phyloP scores from a whole-genome alignment of 2,329 filamentous ascomycete species.

The Arthrobotrys megalospora region DNA sequence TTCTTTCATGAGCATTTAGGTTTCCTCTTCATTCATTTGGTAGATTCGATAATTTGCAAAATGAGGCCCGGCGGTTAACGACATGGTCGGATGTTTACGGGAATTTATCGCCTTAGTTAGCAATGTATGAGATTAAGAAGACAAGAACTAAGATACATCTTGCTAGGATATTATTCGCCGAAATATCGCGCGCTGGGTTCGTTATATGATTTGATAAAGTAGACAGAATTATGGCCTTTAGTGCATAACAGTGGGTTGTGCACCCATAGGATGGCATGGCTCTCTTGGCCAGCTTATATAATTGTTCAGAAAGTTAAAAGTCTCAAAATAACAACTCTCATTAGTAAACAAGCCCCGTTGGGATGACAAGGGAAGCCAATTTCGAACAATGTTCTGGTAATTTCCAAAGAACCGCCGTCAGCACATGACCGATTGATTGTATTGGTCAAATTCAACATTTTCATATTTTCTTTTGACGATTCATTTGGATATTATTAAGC shows the following conservation, averaged over 20 bases:
- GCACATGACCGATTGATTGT: not conserved
- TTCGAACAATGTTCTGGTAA: not conserved
- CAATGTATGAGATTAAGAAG: not conserved
- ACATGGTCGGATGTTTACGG: not conserved
- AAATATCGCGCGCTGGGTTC: conserved; percentile 16
- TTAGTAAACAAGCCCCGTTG: not conserved
- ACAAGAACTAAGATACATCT: not conserved
- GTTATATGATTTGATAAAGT: conserved; percentile 9
- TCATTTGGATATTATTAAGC: not conserved
- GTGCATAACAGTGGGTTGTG: not conserved
- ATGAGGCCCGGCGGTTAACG: not conserved
- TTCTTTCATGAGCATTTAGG: too few relatives aligned
- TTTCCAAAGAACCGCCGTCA: not conserved
- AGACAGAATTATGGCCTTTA: conserved; percentile 13
- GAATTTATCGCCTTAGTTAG: conserved; percentile 2
- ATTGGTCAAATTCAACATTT: too few relatives aligned
- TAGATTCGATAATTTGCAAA: conserved; percentile 1
- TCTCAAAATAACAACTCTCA: conserved; percentile 15
- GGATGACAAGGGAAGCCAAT: not conserved
- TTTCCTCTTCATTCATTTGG: too few relatives aligned
- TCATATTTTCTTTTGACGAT: not conserved
- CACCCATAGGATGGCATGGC: conserved; percentile 4
- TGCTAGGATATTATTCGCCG: conserved; percentile 5
- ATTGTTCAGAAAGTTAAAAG: conserved; percentile 9
- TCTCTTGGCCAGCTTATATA: conserved; percentile 11